Evolutionary conservation across 495 filamentous ascomycete species (phyloP).

Genomic region (Aspergillus ellipticus): DNA sequence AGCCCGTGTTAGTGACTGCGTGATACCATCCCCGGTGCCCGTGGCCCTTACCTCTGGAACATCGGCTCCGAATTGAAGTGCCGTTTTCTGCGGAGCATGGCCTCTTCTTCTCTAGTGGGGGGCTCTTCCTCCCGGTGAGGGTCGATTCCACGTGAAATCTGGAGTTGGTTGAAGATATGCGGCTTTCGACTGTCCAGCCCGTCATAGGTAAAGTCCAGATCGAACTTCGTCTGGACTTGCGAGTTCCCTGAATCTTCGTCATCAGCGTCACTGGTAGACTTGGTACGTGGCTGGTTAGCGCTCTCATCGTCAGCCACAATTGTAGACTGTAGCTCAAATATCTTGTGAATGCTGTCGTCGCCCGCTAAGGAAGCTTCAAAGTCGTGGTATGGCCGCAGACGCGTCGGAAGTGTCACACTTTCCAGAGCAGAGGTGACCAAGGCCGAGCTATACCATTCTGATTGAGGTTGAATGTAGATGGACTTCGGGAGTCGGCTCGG

Average conservation of each 20-base stretch:
- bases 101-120: conserved; percentile 26
- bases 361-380: conserved; percentile 70
- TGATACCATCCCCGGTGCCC: neutral
- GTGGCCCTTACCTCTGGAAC: conserved; percentile 58
- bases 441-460: conserved; percentile 78
- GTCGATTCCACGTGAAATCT: conserved; percentile 41
- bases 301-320: conserved; percentile 28
- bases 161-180: conserved; percentile 63
- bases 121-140: conserved; percentile 32
- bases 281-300: conserved; percentile 13
- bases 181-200: conserved; percentile 33
- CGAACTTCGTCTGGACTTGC: conserved; percentile 40
- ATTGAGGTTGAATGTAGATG: conserved; percentile 59
- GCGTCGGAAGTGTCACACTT: conserved; percentile 70
- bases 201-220: conserved; percentile 56
- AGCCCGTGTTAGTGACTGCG: neutral
- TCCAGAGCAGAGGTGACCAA: conserved; percentile 77
- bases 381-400: conserved; percentile 57
- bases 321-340: conserved; percentile 66
- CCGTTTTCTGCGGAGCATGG: conserved; percentile 31
- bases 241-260: conserved; percentile 9
- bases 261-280: conserved; percentile 4
- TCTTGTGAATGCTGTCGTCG: conserved; percentile 69
- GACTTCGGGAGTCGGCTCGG: conserved; percentile 54
- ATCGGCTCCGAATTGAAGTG: conserved; percentile 44